Evolutionary conservation across 495 filamentous ascomycete genomes (phyloP), one percentile per base, ranked within the genome.

Genomic region (Cetradonia linearis): DNA sequence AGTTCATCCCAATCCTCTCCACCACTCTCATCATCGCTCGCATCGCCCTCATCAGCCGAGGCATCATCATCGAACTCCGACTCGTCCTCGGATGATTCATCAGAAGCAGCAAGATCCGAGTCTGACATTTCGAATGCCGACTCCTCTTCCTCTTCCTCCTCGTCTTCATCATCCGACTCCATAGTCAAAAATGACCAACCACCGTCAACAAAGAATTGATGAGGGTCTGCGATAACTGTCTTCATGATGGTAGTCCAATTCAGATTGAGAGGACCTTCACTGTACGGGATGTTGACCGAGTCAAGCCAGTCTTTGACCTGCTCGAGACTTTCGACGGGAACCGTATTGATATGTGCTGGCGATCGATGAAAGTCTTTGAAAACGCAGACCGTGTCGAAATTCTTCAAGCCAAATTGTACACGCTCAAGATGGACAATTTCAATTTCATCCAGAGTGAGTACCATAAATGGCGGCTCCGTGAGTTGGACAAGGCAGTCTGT

Each of bases 211-310:
- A 95, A 99, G 82, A 99, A 99, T 59, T 84, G 81, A 67, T 97
- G 91, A 9, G 94, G 88, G 70, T 99, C 88, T 44, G 86, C 83
- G 36, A 86, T 89, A 20, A 99, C 91, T 0, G 94, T 99, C 77
- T 99, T 99, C 91, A 99, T 99, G 70, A 99, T 99, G 25, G 90
- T 95, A 9, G 86, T 84, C 94, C 94, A 99, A 75, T 97, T 96
- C 61, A 99, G 77, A 74, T 99, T 99, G 64, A 99, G 78, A 8
- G 94, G 94, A 46, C 94, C 94, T 72, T 99, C 94, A 18, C 84
- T 87, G 78, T 83, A 97, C 31, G 94, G 83, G 62, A 99, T 92
- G 68, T 97, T 91, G 62, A 92, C 89, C 4, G 86, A 87, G 71
- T 97, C 91, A 23, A 99, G 81, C 90, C 92, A 99, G 70, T 97